phyloP scores from a whole-genome alignment of 768 basidiomycete species.

The Kwoniella newhampshirensis region DNA sequence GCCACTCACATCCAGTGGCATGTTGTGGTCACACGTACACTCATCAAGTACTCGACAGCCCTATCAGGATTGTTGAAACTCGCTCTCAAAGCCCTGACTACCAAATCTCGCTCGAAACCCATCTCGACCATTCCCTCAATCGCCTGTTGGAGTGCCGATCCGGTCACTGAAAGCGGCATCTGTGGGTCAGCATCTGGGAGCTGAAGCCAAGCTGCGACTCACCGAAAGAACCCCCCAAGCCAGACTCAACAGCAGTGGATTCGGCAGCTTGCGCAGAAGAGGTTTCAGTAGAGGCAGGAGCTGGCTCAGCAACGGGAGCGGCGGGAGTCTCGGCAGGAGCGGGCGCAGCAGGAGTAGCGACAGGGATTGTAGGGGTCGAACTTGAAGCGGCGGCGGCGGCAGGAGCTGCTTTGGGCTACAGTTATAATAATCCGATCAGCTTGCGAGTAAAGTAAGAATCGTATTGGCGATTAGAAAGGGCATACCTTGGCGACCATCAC shows the following conservation, averaged over 20 bases:
- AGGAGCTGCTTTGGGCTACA: slow-evolving; percentile 54
- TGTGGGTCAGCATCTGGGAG: no score
- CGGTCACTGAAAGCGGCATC: slow-evolving; percentile 66
- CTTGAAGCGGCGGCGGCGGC: slow-evolving; percentile 44
- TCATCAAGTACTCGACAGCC: slow-evolving; percentile 97
- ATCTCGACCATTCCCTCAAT: slow-evolving; percentile 85
- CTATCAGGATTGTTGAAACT: slow-evolving; percentile 97
- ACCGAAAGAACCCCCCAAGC: slow-evolving; percentile 41
- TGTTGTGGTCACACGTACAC: slow-evolving; percentile 57
- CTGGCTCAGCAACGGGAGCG: slow-evolving; percentile 47
- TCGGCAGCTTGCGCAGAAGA: slow-evolving; percentile 40
- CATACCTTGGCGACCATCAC: slow-evolving; percentile 95
- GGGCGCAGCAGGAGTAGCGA: slow-evolving; percentile 51
- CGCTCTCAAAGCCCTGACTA: slow-evolving; percentile 79
- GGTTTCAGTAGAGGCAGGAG: slow-evolving; percentile 47
- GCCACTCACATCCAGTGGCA: not conserved
- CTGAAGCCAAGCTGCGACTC: slow-evolving; percentile 4
- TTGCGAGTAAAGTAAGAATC: not conserved
- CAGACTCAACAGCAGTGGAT: slow-evolving; percentile 48
- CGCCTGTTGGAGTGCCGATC: slow-evolving; percentile 70
- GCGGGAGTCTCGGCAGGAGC: slow-evolving; percentile 49
- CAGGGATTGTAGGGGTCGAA: slow-evolving; percentile 45
- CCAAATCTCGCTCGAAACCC: slow-evolving; percentile 86
- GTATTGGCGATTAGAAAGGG: no score
- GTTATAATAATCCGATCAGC: not conserved